Evolutionary conservation across 1,284 basidiomycete species (phyloP).

Genomic region (Sanguinoderma infundibulare): DNA sequence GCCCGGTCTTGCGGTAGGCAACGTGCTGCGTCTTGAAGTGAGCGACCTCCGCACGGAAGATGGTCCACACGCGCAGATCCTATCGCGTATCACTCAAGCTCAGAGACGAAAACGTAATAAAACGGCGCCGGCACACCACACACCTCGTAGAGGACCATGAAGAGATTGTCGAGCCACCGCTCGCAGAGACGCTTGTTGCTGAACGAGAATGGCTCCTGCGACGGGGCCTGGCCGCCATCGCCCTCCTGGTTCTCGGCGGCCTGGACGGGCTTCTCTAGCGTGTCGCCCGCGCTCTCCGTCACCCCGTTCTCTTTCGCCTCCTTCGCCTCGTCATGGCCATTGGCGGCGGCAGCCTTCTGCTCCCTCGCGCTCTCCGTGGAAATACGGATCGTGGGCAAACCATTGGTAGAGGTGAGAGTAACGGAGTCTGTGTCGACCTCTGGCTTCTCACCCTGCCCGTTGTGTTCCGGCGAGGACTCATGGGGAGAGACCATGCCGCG

Average conservation of each 20-base stretch:
- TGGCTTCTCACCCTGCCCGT: constrained; percentile 11
- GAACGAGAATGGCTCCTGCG: constrained; percentile 83
- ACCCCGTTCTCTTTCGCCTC: constrained; percentile 33
- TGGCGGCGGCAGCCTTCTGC: constrained; percentile 18
- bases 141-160: constrained; percentile 98
- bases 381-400: constrained; percentile 88
- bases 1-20: constrained; percentile 94
- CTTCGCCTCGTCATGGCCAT: background rate
- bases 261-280: constrained; percentile 65
- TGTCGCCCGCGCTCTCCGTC: constrained; percentile 30
- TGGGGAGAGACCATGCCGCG: constrained; percentile 51
- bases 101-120: background rate
- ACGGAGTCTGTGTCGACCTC: constrained; percentile 31
- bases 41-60: constrained; percentile 98
- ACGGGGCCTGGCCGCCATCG: constrained; percentile 39
- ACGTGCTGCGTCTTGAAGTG: constrained; percentile 98
- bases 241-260: constrained; percentile 53
- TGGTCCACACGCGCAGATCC: constrained; percentile 99
- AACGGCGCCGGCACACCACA: constrained; percentile 21
- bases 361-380: constrained; percentile 75
- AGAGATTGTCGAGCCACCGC: constrained; percentile 97
- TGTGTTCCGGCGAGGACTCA: constrained; percentile 25
- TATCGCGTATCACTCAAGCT: constrained; percentile 35
- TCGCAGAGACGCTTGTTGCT: constrained; percentile 97
- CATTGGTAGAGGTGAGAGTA: constrained; percentile 32